phyloP scores from a whole-genome alignment of 495 filamentous ascomycete species.

The Usnea hakonensis region DNA sequence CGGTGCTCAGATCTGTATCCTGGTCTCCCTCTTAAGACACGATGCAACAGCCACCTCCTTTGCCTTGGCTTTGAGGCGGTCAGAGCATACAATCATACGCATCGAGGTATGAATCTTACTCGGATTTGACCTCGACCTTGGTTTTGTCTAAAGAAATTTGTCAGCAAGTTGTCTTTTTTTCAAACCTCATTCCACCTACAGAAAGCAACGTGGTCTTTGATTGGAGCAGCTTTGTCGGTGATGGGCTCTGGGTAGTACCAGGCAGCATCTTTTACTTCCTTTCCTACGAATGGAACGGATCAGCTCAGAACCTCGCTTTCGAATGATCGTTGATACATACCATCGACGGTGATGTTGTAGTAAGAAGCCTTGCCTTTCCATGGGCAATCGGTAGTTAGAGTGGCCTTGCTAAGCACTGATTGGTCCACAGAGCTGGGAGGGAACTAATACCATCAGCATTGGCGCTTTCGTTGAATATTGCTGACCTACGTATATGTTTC shows the following conservation, averaged over 20 bases:
- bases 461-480: not conserved
- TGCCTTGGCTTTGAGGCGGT: conserved; percentile 5
- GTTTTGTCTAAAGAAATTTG: conserved; percentile 32
- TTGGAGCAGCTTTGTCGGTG: conserved; percentile 47
- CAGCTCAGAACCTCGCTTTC: not conserved
- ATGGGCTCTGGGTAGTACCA: conserved; percentile 58
- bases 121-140: conserved; percentile 35
- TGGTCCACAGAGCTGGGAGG: conserved; percentile 39
- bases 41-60: not conserved
- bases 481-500: conserved; percentile 57
- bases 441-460: conserved; percentile 6
- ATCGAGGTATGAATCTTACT: conserved; percentile 13
- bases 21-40: not conserved
- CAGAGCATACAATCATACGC: not conserved
- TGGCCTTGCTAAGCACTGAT: conserved; percentile 39
- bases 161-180: not conserved
- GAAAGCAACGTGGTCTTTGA: conserved; percentile 60
- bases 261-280: conserved; percentile 51
- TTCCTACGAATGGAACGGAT: conserved; percentile 28
- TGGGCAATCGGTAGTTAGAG: conserved; percentile 48
- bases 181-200: conserved; percentile 36
- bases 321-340: conserved; percentile 27
- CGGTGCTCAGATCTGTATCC: not conserved
- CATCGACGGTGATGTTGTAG: conserved; percentile 54
- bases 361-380: conserved; percentile 69